Percentiles rank a stretch among this genome's conserved stretches.
These are phyloP conservation scores for Backusella luteola DNA, from an alignment of 192 early-diverging fungal species.

Conservation along the genomic window DNA sequence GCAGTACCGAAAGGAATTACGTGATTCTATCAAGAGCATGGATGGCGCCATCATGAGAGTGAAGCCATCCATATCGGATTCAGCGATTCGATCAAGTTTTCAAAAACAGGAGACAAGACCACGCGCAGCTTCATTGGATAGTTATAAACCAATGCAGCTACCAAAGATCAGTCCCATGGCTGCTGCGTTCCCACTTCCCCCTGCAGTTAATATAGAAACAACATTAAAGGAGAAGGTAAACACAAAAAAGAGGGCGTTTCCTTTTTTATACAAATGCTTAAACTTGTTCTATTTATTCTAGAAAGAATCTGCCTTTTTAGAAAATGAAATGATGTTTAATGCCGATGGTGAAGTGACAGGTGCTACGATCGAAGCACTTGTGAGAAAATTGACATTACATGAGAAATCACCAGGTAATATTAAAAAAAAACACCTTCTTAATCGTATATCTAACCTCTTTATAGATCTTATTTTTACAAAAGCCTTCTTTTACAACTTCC, in stretches of 20 bases:
- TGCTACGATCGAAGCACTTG: constrained; percentile 64
- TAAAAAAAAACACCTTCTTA: neutral
- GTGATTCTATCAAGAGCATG: neutral
- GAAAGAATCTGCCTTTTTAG: neutral
- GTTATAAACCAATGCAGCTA: neutral
- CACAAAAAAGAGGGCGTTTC: neutral
- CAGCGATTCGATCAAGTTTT: neutral
- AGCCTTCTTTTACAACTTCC: constrained; percentile 86
- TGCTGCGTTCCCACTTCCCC: neutral
- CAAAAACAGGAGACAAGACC: neutral
- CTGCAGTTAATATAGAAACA: neutral
- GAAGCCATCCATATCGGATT: neutral
- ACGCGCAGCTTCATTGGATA: neutral
- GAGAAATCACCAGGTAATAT: constrained; percentile 40
- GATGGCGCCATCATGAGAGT: neutral
- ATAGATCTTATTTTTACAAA: constrained; percentile 58
- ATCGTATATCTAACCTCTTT: neutral
- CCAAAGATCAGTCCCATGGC: neutral
- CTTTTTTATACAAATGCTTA: neutral
- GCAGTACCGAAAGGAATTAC: neutral
- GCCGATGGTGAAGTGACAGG: constrained; percentile 71
- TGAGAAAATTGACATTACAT: constrained; percentile 72
- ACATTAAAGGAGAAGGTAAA: neutral
- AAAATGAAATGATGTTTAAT: constrained; percentile 36
- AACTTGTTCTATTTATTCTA: neutral